phyloP scores from a whole-genome alignment of 805 yeast species.

The Candida vaughaniae region DNA sequence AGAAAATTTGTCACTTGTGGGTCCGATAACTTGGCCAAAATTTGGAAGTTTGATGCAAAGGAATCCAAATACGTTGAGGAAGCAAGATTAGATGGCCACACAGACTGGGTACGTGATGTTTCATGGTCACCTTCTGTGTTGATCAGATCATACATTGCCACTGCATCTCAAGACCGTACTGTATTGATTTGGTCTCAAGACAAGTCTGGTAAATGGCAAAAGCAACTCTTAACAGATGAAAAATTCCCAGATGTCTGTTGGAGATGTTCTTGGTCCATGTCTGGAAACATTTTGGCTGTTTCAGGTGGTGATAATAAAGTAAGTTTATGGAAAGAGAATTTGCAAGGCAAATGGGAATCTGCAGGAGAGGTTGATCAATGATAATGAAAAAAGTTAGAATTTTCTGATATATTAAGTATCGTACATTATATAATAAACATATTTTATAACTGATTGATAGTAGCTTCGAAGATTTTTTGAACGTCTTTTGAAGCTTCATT shows the following conservation, averaged over 20 bases:
- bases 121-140: conserved; percentile 96
- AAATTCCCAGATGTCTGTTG: conserved; percentile 96
- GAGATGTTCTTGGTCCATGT: conserved; percentile 97
- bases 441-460: conserved; percentile 51
- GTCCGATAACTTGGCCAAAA: conserved; percentile 87
- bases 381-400: not conserved
- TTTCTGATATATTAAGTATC: too few relatives aligned
- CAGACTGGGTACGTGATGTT: conserved; percentile 98
- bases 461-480: conserved; percentile 61
- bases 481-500: conserved; percentile 79
- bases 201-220: conserved; percentile 70
- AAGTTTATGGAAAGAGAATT: conserved; percentile 93
- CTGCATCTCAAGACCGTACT: conserved; percentile 95
- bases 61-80: conserved; percentile 65
- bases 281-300: conserved; percentile 93
- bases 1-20: conserved; percentile 93
- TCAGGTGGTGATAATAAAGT: conserved; percentile 96
- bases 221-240: conserved; percentile 68
- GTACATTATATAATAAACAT: conserved; percentile 12
- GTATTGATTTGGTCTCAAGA: conserved; percentile 95
- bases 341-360: conserved; percentile 92
- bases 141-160: conserved; percentile 85
- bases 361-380: conserved; percentile 95
- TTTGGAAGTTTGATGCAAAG: conserved; percentile 73
- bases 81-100: conserved; percentile 80